Conservation (phyloP, 1,284 basidiomycete species). For the Tylopilus sp. region DNA sequence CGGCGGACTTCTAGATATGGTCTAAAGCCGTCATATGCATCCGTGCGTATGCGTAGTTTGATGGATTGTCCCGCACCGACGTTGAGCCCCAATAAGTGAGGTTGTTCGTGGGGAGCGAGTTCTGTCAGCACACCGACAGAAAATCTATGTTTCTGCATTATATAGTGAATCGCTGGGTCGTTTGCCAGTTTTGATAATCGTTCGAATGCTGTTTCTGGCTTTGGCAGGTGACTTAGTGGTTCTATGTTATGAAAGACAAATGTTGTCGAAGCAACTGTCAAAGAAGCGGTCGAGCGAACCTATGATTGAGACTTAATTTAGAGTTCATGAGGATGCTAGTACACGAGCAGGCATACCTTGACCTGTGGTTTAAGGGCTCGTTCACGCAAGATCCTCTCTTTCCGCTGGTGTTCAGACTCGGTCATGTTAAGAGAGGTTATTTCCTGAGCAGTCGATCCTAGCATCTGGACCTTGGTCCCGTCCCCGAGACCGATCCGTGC, state of each 20-base stretch:
- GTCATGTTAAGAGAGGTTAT: conserved; percentile 49
- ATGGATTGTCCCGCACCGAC: conserved; percentile 60
- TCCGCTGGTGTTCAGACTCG: conserved; percentile 54
- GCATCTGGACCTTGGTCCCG: conserved; percentile 62
- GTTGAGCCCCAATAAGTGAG: conserved; percentile 68
- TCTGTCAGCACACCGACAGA: conserved; percentile 66
- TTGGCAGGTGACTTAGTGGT: conserved; percentile 60
- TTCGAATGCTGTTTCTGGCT: conserved; percentile 51
- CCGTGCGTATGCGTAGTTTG: conserved; percentile 64
- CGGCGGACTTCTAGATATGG: conserved; percentile 60
- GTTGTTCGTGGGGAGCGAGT: conserved; percentile 71
- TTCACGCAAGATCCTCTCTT: conserved; percentile 56
- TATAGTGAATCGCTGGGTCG: conserved; percentile 64
- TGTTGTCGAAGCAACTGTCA: conserved; percentile 35
- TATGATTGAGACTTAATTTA: conserved; percentile 19
- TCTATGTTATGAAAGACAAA: conserved; percentile 63
- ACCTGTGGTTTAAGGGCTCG: conserved; percentile 53
- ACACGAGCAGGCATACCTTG: conserved; percentile 44
- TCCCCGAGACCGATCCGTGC: conserved; percentile 53
- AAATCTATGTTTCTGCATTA: conserved; percentile 67
- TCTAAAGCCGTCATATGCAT: conserved; percentile 67
- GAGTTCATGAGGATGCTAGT: not conserved
- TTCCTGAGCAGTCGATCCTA: conserved; percentile 60
- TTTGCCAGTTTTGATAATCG: conserved; percentile 55
- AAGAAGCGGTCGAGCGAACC: conserved; percentile 53